phyloP scores from a whole-genome alignment of 2,329 filamentous ascomycete species.

The Beauveria brongniartii region DNA sequence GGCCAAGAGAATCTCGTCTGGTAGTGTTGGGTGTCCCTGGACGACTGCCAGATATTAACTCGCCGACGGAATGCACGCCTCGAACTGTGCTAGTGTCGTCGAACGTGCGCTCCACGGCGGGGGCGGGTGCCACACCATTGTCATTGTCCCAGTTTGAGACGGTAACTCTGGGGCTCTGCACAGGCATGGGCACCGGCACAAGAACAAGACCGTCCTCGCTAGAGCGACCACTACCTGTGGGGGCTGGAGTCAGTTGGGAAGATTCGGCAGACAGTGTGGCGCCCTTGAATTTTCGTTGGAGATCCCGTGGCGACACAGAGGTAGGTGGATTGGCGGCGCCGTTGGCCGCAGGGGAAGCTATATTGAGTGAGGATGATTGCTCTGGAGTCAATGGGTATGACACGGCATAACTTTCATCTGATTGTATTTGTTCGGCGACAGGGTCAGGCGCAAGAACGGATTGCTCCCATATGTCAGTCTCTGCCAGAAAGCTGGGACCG shows the following conservation, averaged over 20 bases:
- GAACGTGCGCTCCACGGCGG: slow-evolving; percentile 33
- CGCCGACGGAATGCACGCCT: slow-evolving; percentile 31
- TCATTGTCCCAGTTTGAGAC: slow-evolving; percentile 48
- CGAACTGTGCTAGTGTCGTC: slow-evolving; percentile 29
- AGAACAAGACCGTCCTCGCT: slow-evolving; percentile 41
- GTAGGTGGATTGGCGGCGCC: slow-evolving; percentile 20
- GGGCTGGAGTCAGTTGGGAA: slow-evolving; percentile 40
- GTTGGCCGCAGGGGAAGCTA: slow-evolving; percentile 30
- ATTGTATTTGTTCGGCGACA: slow-evolving; percentile 13
- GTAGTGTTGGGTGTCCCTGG: slow-evolving; percentile 17
- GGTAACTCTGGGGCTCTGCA: slow-evolving; percentile 46
- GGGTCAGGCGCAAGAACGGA: slow-evolving; percentile 13
- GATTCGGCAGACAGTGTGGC: slow-evolving; percentile 22
- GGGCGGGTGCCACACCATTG: slow-evolving; percentile 25
- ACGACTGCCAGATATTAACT: slow-evolving; percentile 25
- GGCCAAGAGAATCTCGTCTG: slow-evolving; percentile 31
- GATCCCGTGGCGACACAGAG: slow-evolving; percentile 35
- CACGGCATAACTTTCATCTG: slow-evolving; percentile 18
- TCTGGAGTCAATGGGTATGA: slow-evolving; percentile 43
- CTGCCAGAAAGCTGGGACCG: slow-evolving; percentile 37
- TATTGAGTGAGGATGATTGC: slow-evolving; percentile 40
- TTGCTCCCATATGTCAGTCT: slow-evolving; percentile 18
- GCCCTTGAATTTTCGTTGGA: slow-evolving; percentile 32
- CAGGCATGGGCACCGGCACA: slow-evolving; percentile 32
- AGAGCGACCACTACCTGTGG: slow-evolving; percentile 40